Evolutionary conservation across 371 early-diverging fungal species (phyloP), one percentile per base, ranked within the genome.

Genomic region (Syncephalastrum sp.): DNA sequence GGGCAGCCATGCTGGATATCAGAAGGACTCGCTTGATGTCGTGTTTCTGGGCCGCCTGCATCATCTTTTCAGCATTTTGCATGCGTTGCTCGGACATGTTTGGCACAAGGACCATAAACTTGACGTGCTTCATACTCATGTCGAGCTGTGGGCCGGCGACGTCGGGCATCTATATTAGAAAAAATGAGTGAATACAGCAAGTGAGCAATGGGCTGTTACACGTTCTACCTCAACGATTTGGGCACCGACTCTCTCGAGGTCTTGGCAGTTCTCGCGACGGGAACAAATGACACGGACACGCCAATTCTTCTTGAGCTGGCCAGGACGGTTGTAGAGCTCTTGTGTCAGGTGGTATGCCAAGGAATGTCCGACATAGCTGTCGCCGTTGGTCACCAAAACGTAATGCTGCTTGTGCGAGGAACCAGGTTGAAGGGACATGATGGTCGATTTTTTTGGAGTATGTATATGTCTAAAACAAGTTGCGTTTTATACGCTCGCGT

Each of bases 291-390:
- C 63, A 19, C 58, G 57, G 23, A 63, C 58, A 17, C 51, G 42
- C 58, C 63, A 63, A 12, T 50, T 41, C 42, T 63, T 63, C 54
- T 57, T 57, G 42, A 63, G 8, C 42, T 42, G 52, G 0, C 57
- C 58, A 16, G 47, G 58, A 7, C 46, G 54, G 4, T n/a, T 24
- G 5, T 4, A 7, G 16, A 63, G 54, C 21, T 57, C 57, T 12
- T 15, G 16, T 8, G 52, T 49, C 13, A 63, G 17, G 42, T 63
- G 45, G 15, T 44, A 33, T 0, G 58, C 63, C 41, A 63, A 33
- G 2, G 56, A 51, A 47, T 62, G 53, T 13, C 62, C 62, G 14
- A 51, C 29, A 21, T 56, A 62, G 24, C 29, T 45, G 5, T 62
- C 62, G 19, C 46, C 54, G 44, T 42, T 48, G 43, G 51, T 50